phyloP scores from a whole-genome alignment of 441 rosid genomes.

The Populus hybrid region DNA sequence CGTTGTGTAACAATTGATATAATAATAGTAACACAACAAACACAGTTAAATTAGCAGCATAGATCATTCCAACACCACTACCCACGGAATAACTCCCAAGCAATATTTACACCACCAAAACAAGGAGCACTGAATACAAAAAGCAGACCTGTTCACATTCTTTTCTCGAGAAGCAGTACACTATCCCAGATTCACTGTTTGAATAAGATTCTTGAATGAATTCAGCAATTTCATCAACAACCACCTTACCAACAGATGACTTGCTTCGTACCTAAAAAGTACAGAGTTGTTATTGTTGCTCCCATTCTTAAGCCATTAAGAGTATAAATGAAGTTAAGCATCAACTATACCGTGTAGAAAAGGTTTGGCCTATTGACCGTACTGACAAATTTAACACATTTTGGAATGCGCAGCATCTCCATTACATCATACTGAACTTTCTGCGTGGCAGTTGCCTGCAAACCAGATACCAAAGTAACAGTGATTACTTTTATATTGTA shows the following conservation, averaged over 20 bases:
- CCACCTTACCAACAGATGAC: slow-evolving; percentile 76
- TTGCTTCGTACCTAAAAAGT: slow-evolving; percentile 72
- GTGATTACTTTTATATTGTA: slow-evolving; percentile 13
- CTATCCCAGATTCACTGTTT: slow-evolving; percentile 91
- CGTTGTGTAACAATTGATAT: not conserved
- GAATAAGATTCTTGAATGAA: slow-evolving; percentile 77
- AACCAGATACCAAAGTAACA: slow-evolving; percentile 17
- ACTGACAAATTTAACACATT: slow-evolving; percentile 87
- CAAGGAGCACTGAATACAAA: slow-evolving; percentile 4
- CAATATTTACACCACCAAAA: not conserved
- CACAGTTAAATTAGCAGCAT: not conserved
- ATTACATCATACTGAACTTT: slow-evolving; percentile 88
- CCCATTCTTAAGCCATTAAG: slow-evolving; percentile 1
- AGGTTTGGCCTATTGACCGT: slow-evolving; percentile 97
- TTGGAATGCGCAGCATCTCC: slow-evolving; percentile 87
- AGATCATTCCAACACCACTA: slow-evolving; percentile 3
- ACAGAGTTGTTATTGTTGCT: slow-evolving; percentile 4
- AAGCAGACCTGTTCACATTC: slow-evolving; percentile 89
- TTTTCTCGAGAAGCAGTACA: slow-evolving; percentile 94
- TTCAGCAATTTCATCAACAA: slow-evolving; percentile 83
- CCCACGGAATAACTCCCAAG: not conserved
- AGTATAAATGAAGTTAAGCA: slow-evolving; percentile 15
- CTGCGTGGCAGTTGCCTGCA: slow-evolving; percentile 96
- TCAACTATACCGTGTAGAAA: slow-evolving; percentile 69
- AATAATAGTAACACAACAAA: not conserved